Conservation (phyloP, 768 basidiomycete species). For the Rhizopogon vulgaris region DNA sequence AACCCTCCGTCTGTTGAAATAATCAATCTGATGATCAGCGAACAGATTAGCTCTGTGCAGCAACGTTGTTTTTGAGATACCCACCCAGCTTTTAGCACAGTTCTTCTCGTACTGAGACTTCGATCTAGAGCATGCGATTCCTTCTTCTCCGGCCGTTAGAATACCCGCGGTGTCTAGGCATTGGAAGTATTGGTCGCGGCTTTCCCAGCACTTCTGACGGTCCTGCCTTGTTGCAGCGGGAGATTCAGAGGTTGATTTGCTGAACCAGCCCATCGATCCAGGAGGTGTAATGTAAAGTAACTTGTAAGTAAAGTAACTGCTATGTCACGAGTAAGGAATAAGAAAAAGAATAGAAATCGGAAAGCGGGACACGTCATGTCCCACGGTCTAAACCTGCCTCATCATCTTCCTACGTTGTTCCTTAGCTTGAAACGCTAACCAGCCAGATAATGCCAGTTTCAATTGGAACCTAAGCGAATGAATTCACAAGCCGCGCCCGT, state of each 20-base stretch:
- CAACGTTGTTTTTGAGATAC: conserved; percentile 19
- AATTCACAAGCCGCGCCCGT: conserved; percentile 18
- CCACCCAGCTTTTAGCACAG: conserved; percentile 89
- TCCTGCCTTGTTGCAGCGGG: conserved; percentile 49
- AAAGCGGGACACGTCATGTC: neutral
- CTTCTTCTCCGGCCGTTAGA: conserved; percentile 71
- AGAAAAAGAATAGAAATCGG: neutral
- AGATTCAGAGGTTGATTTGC: conserved; percentile 31
- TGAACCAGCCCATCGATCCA: conserved; percentile 30
- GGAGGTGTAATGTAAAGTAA: too few relatives aligned
- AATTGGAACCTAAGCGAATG: conserved; percentile 12
- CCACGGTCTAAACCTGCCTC: neutral
- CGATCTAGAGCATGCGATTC: conserved; percentile 49
- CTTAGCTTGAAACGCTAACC: neutral
- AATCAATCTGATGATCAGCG: conserved; percentile 61
- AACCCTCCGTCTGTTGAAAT: conserved; percentile 88
- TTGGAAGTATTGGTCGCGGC: conserved; percentile 75
- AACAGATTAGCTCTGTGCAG: neutral
- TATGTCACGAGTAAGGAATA: too few relatives aligned
- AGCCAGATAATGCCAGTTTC: conserved; percentile 7
- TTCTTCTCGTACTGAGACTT: conserved; percentile 56
- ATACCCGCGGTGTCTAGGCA: conserved; percentile 72
- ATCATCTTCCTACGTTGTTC: neutral
- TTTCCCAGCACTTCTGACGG: conserved; percentile 81
- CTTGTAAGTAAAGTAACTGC: too few relatives aligned